Evolutionary conservation across 2,329 filamentous ascomycete species (phyloP).

Genomic region (Aspergillus alliaceus): DNA sequence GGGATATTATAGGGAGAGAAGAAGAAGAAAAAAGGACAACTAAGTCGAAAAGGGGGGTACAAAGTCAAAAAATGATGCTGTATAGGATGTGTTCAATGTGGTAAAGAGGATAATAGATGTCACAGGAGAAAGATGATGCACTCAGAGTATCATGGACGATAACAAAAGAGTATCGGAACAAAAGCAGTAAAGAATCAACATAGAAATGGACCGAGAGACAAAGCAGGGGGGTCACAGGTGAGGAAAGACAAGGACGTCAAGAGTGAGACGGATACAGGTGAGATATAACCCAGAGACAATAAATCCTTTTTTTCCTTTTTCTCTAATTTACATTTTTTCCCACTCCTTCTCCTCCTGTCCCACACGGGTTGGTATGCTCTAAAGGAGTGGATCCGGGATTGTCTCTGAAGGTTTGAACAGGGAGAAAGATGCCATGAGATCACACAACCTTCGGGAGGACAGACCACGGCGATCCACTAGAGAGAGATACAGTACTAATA

Average conservation of each 20-base stretch:
- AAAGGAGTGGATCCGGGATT: constrained; percentile 7
- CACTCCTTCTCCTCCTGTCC: neutral
- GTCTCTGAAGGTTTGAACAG: constrained; percentile 1
- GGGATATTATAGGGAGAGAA: constrained; percentile 1
- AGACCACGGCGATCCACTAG: constrained; percentile 16
- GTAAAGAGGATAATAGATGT: neutral
- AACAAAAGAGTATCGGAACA: neutral
- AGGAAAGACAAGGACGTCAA: constrained; percentile 1
- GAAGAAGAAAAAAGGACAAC: neutral
- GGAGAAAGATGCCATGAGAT: constrained; percentile 17
- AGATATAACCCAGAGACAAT: neutral
- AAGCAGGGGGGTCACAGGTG: neutral
- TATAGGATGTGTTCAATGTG: neutral
- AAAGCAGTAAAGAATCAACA: neutral
- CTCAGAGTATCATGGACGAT: neutral
- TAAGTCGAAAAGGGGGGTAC: neutral
- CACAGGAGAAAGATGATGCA: neutral
- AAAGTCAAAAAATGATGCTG: neutral
- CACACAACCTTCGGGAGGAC: constrained; percentile 13
- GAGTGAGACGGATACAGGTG: constrained; percentile 3
- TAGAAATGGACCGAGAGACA: neutral
- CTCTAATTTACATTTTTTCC: neutral
- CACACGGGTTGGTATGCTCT: constrained; percentile 12
- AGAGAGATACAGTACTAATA: no score
- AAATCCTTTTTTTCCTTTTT: neutral